Base-by-base conservation (phyloP, 2,329 filamentous ascomycete species). In the Pleoardoris graminearum region DNA sequence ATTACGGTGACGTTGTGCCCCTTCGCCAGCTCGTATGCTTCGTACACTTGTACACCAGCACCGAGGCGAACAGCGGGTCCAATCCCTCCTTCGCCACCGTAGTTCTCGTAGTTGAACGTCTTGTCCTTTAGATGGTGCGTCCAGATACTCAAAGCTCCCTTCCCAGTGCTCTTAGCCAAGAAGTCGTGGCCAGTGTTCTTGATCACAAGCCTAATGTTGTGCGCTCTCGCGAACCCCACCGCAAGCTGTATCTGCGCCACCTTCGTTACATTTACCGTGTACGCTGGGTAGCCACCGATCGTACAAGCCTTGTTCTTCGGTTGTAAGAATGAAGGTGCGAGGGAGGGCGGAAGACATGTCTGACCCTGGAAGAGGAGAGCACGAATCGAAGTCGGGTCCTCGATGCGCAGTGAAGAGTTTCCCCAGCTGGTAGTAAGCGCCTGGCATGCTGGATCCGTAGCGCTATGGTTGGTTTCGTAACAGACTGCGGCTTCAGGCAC, bases 361-460 rank as follows among this genome's bases (percentile, higher is more conserved):
- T 53, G 51, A 21, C 62, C 64, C 33, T 67, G 57, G 46, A 60
- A 68, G 2, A 66, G 48, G 1, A 62, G 62, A 50, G 54, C 65
- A 56, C 66, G 63, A 36, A 66, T 62, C 0, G 63, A 66, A 0
- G 64, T 65, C 6, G 62, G 62, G 14, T 63, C 53, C 22, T 54
- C 45, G 14, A 55, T 37, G 45, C 53, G 51, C n/a, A 57, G 53
- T 3, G 36, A 23, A 5, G 58, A 48, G 14, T 48, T 57, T 0
- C 48, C 59, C 47, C 61, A 64, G 10, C 23, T 49, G 14, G 25
- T 30, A 1, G 51, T 55, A 4, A 63, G 42, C 35, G 50, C 37
- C 12, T 52, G 48, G 41, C 65, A 68, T 22, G 55, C 51, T 7
- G 43, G 37, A 11, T 38, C 45, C 38, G 25, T 1, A 50, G 57